phyloP scores from a whole-genome alignment of 495 filamentous ascomycete species.

The Lindgomyces ingoldianus region DNA sequence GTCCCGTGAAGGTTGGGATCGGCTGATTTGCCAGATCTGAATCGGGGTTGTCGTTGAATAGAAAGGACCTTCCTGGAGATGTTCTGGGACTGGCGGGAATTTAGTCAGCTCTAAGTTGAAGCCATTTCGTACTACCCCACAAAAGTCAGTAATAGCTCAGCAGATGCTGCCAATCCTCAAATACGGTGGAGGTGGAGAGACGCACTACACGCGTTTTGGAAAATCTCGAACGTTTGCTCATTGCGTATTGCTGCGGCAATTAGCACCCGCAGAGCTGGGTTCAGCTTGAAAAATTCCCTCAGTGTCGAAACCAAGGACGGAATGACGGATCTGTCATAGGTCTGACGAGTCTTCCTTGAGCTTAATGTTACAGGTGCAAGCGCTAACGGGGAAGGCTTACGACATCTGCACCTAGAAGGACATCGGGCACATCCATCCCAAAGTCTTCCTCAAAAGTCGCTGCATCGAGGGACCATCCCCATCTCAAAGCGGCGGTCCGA shows the following conservation, averaged over 20 bases:
- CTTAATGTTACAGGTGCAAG: constrained; percentile 6
- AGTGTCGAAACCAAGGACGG: constrained; percentile 61
- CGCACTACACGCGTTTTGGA: constrained; percentile 59
- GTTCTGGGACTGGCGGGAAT: constrained; percentile 31
- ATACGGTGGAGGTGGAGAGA: constrained; percentile 10
- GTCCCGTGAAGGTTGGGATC: constrained; percentile 3
- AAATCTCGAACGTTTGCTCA: constrained; percentile 60
- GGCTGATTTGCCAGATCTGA: constrained; percentile 41
- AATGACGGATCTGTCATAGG: constrained; percentile 63
- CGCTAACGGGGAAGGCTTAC: constrained; percentile 33
- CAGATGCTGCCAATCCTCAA: background rate
- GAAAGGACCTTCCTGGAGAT: constrained; percentile 39
- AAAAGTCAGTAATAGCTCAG: constrained; percentile 29
- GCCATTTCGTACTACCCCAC: constrained; percentile 36
- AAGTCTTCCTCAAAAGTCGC: constrained; percentile 33
- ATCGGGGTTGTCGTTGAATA: constrained; percentile 42
- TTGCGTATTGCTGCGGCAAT: constrained; percentile 65
- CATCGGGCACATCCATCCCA: constrained; percentile 36
- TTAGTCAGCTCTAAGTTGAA: constrained; percentile 38
- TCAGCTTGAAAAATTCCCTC: constrained; percentile 55
- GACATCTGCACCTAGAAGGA: constrained; percentile 47
- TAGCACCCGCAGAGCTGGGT: constrained; percentile 53
- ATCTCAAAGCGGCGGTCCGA: constrained; percentile 58
- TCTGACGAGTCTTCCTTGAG: constrained; percentile 47
- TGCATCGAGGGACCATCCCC: constrained; percentile 51